A percentile compares a stretch with the other conserved stretches of the same genome.
Conservation (phyloP, 495 filamentous ascomycete species). For the Xylaria sp. region DNA sequence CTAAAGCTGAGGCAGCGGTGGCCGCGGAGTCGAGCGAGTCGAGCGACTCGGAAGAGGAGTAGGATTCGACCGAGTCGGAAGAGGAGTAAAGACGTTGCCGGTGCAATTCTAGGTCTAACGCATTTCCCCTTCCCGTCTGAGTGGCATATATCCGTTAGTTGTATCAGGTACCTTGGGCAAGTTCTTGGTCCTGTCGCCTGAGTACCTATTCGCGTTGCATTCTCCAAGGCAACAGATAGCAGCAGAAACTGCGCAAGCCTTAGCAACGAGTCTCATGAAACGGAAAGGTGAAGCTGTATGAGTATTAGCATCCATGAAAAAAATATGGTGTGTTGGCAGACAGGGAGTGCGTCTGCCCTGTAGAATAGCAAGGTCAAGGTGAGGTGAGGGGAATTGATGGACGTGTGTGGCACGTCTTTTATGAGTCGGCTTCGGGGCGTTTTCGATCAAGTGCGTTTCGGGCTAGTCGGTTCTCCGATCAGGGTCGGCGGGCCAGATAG, state of each 20-base stretch:
- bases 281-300: slow-evolving; percentile 15
- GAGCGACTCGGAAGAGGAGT: slow-evolving; percentile 45
- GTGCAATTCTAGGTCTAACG: background rate
- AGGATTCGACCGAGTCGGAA: slow-evolving; percentile 43
- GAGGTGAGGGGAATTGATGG: background rate
- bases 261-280: slow-evolving; percentile 3
- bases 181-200: background rate
- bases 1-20: slow-evolving; percentile 41
- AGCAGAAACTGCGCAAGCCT: background rate
- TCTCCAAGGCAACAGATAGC: background rate
- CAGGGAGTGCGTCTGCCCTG: slow-evolving; percentile 11
- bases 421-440: slow-evolving; percentile 1
- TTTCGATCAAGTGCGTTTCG: slow-evolving; percentile 15
- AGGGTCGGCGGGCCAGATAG: background rate
- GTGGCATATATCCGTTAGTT: background rate
- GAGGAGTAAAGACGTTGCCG: slow-evolving; percentile 32
- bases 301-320: slow-evolving; percentile 14
- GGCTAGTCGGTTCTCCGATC: slow-evolving; percentile 1
- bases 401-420: background rate
- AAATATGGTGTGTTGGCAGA: slow-evolving; percentile 2
- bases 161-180: slow-evolving; percentile 12
- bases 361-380: slow-evolving; percentile 18
- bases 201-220: background rate
- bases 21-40: slow-evolving; percentile 40
- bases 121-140: background rate